Conservation (phyloP, 176 grass and related monocot genomes). For the Triticum dicoccoides region DNA sequence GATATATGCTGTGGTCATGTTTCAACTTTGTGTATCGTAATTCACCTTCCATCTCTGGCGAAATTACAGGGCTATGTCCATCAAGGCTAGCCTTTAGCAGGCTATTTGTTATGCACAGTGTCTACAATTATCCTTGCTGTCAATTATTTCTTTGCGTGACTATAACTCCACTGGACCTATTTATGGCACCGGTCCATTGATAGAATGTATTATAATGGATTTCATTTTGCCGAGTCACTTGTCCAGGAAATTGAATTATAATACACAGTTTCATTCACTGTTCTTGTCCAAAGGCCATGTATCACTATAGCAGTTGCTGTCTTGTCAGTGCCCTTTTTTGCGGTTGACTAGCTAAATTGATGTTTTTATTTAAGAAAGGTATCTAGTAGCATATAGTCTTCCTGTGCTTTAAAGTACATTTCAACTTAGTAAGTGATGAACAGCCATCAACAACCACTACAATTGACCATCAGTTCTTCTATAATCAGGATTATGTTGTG, state of each 20-base stretch:
- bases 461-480: background rate
- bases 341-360: slow-evolving; percentile 6
- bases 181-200: background rate
- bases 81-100: background rate
- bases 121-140: background rate
- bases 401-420: background rate
- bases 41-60: background rate
- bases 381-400: background rate
- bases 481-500: background rate
- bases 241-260: background rate
- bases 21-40: background rate
- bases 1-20: background rate
- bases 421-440: background rate
- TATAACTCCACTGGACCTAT: background rate
- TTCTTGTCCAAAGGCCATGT: background rate
- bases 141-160: background rate
- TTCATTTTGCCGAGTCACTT: slow-evolving; percentile 7
- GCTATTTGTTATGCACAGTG: background rate
- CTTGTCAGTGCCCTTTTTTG: background rate
- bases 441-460: background rate
- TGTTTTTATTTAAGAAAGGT: slow-evolving; percentile 28
- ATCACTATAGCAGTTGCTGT: background rate
- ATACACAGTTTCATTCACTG: background rate
- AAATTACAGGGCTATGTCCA: background rate
- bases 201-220: background rate